Conservation (phyloP, 2,329 filamentous ascomycete species). For the Diaporthe sp. region DNA sequence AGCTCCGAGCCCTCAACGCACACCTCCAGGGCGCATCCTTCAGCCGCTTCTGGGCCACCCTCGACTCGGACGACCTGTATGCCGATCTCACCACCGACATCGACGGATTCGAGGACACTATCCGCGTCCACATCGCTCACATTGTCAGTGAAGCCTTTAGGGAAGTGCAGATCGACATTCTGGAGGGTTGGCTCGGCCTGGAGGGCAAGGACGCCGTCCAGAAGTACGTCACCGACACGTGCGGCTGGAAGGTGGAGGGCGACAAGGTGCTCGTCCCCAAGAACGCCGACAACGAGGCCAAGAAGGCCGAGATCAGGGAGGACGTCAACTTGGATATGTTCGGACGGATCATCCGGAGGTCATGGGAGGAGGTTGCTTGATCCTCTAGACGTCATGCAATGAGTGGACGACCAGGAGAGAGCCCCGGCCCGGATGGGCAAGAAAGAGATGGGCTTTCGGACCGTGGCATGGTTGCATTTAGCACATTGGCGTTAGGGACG, state of each 20-base stretch:
- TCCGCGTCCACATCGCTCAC: constrained; percentile 90
- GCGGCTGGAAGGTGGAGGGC: constrained; percentile 85
- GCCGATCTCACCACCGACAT: constrained; percentile 96
- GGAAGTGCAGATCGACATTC: constrained; percentile 76
- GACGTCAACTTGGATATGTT: constrained; percentile 94
- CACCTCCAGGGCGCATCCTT: constrained; percentile 94
- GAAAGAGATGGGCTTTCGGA: constrained; percentile 18
- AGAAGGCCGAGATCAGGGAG: constrained; percentile 95
- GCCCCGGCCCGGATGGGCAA: not conserved
- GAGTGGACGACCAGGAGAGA: not conserved
- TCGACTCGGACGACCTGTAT: constrained; percentile 95
- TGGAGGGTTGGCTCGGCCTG: constrained; percentile 84
- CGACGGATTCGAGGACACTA: constrained; percentile 92
- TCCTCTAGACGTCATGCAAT: constrained; percentile 50
- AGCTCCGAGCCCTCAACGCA: constrained; percentile 86
- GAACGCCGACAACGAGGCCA: constrained; percentile 98
- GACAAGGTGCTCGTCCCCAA: constrained; percentile 81
- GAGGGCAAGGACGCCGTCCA: constrained; percentile 73
- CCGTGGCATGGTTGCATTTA: constrained; percentile 38
- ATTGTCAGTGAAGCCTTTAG: constrained; percentile 87
- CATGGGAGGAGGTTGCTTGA: constrained; percentile 83
- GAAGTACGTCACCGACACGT: constrained; percentile 88
- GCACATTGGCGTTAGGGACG: constrained; percentile 35
- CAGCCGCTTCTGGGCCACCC: constrained; percentile 89
- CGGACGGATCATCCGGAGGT: constrained; percentile 82